Evolutionary conservation across 768 basidiomycete species (phyloP).

Genomic region (Crepidotus variabilis): DNA sequence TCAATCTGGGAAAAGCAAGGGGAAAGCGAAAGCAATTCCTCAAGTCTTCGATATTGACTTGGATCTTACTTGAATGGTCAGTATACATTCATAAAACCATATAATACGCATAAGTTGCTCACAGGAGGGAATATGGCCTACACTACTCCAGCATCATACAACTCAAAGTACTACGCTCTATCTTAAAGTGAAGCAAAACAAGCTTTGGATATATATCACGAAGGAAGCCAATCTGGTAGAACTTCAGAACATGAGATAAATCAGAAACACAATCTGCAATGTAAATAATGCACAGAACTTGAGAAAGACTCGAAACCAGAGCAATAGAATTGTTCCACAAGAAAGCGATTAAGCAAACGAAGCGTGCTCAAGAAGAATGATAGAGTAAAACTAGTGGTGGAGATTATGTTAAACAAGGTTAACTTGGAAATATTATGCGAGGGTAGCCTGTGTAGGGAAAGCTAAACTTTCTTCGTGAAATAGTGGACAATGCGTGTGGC

Average conservation of each 20-base stretch:
- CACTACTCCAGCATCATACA: background rate
- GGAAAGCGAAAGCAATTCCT: background rate
- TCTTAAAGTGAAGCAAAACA: too few species aligned
- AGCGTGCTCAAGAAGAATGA: background rate
- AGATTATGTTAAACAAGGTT: background rate
- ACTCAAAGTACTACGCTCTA: too few species aligned
- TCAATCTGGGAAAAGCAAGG: background rate
- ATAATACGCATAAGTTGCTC: too few species aligned
- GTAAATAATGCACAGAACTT: too few species aligned
- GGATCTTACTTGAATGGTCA: conserved; percentile 31
- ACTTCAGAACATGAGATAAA: too few species aligned
- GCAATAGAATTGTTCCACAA: background rate
- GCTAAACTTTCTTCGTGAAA: conserved; percentile 17
- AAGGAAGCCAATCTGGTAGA: too few species aligned
- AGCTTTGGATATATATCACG: too few species aligned
- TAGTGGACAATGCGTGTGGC: conserved; percentile 19
- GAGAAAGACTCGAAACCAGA: too few species aligned
- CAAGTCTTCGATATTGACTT: conserved; percentile 42
- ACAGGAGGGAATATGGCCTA: background rate
- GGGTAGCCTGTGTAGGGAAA: background rate
- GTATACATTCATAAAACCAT: too few species aligned
- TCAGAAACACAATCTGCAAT: too few species aligned
- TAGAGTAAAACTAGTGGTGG: background rate
- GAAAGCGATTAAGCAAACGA: background rate
- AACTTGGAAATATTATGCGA: background rate